Evolutionary conservation across 139 green algal genomes (phyloP).

Genomic region (Chlamydomonas schloesseri): DNA sequence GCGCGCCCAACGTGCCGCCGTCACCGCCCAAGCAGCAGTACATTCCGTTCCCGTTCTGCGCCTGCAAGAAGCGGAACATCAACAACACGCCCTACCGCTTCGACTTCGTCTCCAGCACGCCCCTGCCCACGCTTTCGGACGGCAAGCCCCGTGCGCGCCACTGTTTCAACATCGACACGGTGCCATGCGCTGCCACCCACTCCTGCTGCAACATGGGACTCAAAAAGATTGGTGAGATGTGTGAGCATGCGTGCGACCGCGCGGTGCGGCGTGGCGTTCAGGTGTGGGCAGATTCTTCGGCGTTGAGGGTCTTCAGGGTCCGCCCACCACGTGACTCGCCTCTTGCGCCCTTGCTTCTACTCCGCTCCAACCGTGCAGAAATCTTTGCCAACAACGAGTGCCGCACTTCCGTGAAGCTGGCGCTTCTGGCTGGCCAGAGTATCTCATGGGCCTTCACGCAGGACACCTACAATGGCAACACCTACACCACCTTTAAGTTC

Average conservation of each 20-base stretch:
- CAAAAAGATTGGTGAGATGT: not conserved
- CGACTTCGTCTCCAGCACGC: not conserved
- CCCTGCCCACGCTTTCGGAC: not conserved
- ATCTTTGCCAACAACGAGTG: not conserved
- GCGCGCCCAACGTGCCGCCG: not conserved
- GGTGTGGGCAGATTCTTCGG: not conserved
- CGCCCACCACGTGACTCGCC: not conserved
- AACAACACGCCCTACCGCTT: not conserved
- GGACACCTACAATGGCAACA: not conserved
- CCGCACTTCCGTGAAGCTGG: not conserved
- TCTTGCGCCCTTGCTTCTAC: not conserved
- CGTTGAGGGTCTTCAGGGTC: too few species aligned
- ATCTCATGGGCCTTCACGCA: not conserved
- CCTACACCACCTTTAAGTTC: not conserved
- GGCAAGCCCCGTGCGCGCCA: not conserved
- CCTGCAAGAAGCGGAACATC: not conserved
- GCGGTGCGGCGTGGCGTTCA: too few species aligned
- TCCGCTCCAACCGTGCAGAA: not conserved
- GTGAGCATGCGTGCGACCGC: too few species aligned
- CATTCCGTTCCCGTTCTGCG: not conserved
- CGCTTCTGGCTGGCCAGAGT: not conserved
- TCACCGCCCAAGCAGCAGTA: not conserved
- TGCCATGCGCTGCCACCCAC: not conserved
- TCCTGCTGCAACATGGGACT: not conserved
- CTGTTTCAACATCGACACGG: not conserved